phyloP scores from a whole-genome alignment of 495 filamentous ascomycete genomes.

The Daldinia vernicosa region DNA sequence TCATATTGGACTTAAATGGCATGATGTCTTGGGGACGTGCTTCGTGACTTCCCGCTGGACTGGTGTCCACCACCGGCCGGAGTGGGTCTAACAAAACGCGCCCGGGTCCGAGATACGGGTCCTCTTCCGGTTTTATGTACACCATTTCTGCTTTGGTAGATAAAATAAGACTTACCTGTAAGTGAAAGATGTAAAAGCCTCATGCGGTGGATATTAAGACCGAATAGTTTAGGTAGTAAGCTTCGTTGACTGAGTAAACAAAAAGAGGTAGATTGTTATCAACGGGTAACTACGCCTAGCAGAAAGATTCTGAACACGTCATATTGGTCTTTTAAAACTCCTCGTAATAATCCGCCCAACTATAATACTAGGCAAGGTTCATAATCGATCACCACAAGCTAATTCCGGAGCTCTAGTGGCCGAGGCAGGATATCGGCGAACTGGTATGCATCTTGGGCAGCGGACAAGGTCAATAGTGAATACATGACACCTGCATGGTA shows the following conservation, averaged over 20 bases:
- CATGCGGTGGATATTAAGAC: too few relatives aligned
- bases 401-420: background rate
- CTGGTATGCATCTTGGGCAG: background rate
- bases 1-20: background rate
- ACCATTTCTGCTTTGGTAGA: background rate
- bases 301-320: too few relatives aligned
- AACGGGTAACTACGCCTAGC: too few relatives aligned
- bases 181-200: too few relatives aligned
- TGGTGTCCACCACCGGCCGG: background rate
- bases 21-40: background rate
- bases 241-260: too few relatives aligned
- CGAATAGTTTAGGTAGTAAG: too few relatives aligned
- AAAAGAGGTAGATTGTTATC: too few relatives aligned
- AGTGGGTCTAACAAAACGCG: background rate
- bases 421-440: background rate
- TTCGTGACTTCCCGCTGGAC: slow-evolving; percentile 4
- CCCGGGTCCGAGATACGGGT: background rate
- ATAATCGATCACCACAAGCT: background rate
- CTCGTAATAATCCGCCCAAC: background rate
- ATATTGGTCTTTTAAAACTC: background rate
- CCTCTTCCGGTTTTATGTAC: background rate
- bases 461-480: background rate
- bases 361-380: background rate
- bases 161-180: background rate
- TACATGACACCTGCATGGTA: background rate